Base-by-base conservation (phyloP, 139 green algal species). In the Microglena sp. region DNA sequence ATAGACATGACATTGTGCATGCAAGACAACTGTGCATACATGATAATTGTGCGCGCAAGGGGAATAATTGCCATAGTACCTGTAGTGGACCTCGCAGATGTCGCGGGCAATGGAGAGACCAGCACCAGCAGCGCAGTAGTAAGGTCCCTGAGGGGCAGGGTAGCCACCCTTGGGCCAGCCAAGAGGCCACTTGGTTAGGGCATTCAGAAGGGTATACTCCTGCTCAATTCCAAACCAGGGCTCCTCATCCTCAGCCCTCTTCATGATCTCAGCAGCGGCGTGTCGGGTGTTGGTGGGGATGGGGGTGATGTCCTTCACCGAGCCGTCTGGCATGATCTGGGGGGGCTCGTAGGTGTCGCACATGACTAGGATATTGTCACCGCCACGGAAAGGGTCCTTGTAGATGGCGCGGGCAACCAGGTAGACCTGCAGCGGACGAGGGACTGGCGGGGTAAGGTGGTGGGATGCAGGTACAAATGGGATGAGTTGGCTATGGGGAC, bases 201-300 rank as follows among this genome's bases (percentile, higher is more conserved):
- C 71, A 76, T 97, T 88, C 1, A 98, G 86, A 71, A 99, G 78
- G 0, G 94, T 97, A 86, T 99, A 99, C 85, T 99, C 93, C 81
- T 91, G 86, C 85, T 97, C 92, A 60, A 97, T 95, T 44, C 93
- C 88, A 67, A 96, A 98, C 92, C 92, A 97, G 24, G 89, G 92
- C 80, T 92, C 87, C 67, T 88, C 43, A 33, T 59, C 72, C 69
- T 87, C 78, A 33, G 78, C 86, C 68, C 82, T 82, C 62, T 78
- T 66, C 77, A 88, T 87, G 11, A 77, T 76, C 44, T 82, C 83
- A 36, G 70, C 78, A 66, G 76, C 88, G 7, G 77, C 80, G n/a
- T 43, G 53, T 33, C 92, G 85, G 5, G 88, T 91, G 88, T 98
- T 98, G 78, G 89, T 97, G 55, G 92, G 89, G 69, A 98, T 88